These are phyloP conservation scores for Cucurbita pepo DNA, from an alignment of 306 rosid species.

Conservation along the genomic window DNA sequence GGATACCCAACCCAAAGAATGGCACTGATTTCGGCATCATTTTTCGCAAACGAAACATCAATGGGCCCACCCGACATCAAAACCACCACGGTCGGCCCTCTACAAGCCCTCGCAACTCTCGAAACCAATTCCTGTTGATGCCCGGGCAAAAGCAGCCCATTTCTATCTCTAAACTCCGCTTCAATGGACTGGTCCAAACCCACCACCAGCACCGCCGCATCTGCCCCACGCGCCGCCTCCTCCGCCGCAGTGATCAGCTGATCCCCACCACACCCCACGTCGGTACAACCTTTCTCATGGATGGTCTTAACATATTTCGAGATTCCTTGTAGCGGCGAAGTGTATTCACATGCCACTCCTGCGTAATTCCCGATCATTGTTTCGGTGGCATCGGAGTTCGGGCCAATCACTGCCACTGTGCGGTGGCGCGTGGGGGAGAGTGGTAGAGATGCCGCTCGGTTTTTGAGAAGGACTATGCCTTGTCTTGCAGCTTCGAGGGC, in stretches of 20 bases:
- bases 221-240: constrained; percentile 32
- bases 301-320: constrained; percentile 43
- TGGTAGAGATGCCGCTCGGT: constrained; percentile 36
- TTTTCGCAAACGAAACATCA: constrained; percentile 58
- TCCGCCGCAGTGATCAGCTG: constrained; percentile 39
- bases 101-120: constrained; percentile 36
- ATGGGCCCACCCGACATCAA: constrained; percentile 82
- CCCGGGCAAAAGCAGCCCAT: constrained; percentile 49
- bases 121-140: constrained; percentile 55
- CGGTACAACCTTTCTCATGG: constrained; percentile 43
- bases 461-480: constrained; percentile 54
- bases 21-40: constrained; percentile 40
- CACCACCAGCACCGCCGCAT: constrained; percentile 63
- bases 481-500: constrained; percentile 84
- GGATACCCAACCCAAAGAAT: constrained; percentile 89
- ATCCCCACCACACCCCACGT: constrained; percentile 34
- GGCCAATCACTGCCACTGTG: constrained; percentile 73
- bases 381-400: constrained; percentile 60
- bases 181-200: constrained; percentile 83
- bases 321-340: constrained; percentile 69
- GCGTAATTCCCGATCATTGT: constrained; percentile 93
- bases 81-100: constrained; percentile 66
- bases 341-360: constrained; percentile 79
- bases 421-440: constrained; percentile 23
- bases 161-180: constrained; percentile 54